A percentile compares a stretch with the other conserved stretches of the same genome.
Conservation (phyloP, 176 grass and related monocot genomes). For the Otatea glauca region DNA sequence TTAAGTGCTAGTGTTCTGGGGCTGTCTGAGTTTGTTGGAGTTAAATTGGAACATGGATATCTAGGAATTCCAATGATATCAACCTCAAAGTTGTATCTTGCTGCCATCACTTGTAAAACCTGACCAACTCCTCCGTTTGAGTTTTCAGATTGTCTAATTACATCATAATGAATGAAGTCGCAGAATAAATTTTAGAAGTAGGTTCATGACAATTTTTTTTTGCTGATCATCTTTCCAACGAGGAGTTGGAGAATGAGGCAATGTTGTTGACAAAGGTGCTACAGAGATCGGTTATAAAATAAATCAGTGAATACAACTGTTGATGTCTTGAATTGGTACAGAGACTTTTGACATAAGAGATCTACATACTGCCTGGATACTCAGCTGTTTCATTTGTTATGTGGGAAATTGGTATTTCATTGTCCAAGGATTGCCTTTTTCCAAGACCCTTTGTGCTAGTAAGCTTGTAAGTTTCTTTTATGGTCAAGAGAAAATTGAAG, state of each 20-base stretch:
- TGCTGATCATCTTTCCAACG: constrained; percentile 29
- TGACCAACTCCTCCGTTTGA: constrained; percentile 15
- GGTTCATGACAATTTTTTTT: constrained; percentile 24
- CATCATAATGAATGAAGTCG: not conserved
- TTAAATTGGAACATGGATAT: constrained; percentile 23
- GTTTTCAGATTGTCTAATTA: constrained; percentile 19
- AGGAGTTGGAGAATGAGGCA: constrained; percentile 29
- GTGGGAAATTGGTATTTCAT: not conserved
- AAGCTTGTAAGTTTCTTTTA: constrained; percentile 24
- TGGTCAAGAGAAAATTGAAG: constrained; percentile 31
- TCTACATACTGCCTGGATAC: constrained; percentile 23
- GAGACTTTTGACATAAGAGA: constrained; percentile 16
- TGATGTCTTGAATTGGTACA: constrained; percentile 22
- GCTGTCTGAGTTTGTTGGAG: constrained; percentile 11
- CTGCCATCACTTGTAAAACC: constrained; percentile 18
- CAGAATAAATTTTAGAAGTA: constrained; percentile 23
- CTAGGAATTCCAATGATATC: constrained; percentile 17
- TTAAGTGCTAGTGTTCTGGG: constrained; percentile 27
- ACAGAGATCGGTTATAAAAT: not conserved
- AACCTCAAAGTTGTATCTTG: constrained; percentile 23
- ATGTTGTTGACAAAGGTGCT: constrained; percentile 22
- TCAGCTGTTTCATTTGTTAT: constrained; percentile 11
- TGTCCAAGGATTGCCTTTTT: constrained; percentile 9
- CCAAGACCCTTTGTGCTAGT: not conserved
- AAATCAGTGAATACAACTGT: constrained; percentile 22